These are phyloP conservation scores for Lipomyces yamanashiensis DNA, from an alignment of 805 yeast genomes.

Conservation along the genomic window DNA sequence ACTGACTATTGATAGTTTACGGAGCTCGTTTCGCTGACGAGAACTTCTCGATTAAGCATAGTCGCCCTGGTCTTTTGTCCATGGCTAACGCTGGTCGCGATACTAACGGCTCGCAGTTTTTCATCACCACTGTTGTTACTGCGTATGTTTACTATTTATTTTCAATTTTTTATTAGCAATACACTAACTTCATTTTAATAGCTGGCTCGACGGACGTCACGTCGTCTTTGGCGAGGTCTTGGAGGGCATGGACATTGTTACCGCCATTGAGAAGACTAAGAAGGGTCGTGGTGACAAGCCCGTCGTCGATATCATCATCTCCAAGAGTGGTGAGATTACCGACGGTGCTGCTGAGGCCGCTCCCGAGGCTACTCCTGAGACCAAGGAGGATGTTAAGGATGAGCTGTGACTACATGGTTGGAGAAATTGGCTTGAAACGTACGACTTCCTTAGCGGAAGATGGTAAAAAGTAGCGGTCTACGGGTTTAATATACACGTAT, in stretches of 20 bases:
- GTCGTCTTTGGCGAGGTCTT: slow-evolving; percentile 96
- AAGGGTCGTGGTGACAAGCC: slow-evolving; percentile 64
- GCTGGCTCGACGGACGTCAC: slow-evolving; percentile 90
- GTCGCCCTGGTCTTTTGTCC: slow-evolving; percentile 66
- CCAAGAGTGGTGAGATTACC: slow-evolving; percentile 41
- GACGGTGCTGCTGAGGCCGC: slow-evolving; percentile 15
- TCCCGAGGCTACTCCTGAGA: slow-evolving; percentile 36
- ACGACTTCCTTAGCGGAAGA: slow-evolving; percentile 16
- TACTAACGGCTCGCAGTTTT: slow-evolving; percentile 89
- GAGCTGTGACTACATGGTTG: slow-evolving; percentile 40
- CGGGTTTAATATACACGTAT: background rate
- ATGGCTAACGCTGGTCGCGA: slow-evolving; percentile 78
- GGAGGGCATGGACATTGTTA: slow-evolving; percentile 78
- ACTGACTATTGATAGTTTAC: slow-evolving; percentile 51
- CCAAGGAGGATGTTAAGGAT: slow-evolving; percentile 32
- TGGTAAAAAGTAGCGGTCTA: slow-evolving; percentile 12
- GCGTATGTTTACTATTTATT: slow-evolving; percentile 41
- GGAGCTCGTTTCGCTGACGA: slow-evolving; percentile 79
- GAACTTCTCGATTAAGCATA: slow-evolving; percentile 58
- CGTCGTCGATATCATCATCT: slow-evolving; percentile 67
- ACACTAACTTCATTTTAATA: background rate
- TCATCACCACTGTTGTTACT: slow-evolving; percentile 89
- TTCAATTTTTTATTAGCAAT: too few species aligned
- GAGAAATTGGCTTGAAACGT: slow-evolving; percentile 20
- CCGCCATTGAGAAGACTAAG: slow-evolving; percentile 76